Evolutionary conservation across 2,329 filamentous ascomycete species (phyloP).

Genomic region (Cladorrhinum sp.): DNA sequence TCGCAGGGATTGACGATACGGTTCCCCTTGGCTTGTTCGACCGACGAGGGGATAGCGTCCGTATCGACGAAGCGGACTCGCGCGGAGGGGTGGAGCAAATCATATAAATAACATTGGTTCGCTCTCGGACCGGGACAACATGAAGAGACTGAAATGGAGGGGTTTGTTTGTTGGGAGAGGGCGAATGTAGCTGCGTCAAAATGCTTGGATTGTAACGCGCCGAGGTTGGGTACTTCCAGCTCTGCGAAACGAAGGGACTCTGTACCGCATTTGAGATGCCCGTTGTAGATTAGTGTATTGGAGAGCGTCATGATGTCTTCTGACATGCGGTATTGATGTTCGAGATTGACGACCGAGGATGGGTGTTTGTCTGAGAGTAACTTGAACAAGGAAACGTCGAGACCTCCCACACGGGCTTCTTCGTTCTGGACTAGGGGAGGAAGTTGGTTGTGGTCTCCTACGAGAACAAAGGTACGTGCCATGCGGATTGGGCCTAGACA

Average conservation of each 20-base stretch:
- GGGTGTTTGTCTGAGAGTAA: constrained; percentile 86
- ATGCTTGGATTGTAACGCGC: constrained; percentile 58
- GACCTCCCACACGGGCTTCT: constrained; percentile 76
- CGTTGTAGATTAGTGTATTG: constrained; percentile 91
- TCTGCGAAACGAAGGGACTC: constrained; percentile 67
- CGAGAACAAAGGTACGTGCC: constrained; percentile 88
- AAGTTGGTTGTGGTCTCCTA: constrained; percentile 94
- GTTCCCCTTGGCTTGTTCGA: constrained; percentile 75
- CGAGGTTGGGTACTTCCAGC: constrained; percentile 65
- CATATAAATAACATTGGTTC: constrained; percentile 70
- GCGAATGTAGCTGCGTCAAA: constrained; percentile 50
- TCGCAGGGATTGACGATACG: constrained; percentile 89
- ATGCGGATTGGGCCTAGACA: constrained; percentile 92
- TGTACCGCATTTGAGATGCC: constrained; percentile 84
- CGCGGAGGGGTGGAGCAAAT: constrained; percentile 64
- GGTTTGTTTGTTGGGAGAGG: constrained; percentile 28
- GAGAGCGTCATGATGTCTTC: constrained; percentile 94
- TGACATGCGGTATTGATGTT: constrained; percentile 98
- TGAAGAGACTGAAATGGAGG: constrained; percentile 32
- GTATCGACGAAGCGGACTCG: constrained; percentile 90
- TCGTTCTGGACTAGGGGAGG: constrained; percentile 93
- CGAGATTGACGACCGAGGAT: constrained; percentile 81
- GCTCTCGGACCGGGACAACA: constrained; percentile 47
- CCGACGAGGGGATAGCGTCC: constrained; percentile 64
- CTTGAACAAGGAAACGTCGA: constrained; percentile 94